Evolutionary conservation across 106 monocot species (phyloP).

Genomic region (Triglochin maritima): DNA sequence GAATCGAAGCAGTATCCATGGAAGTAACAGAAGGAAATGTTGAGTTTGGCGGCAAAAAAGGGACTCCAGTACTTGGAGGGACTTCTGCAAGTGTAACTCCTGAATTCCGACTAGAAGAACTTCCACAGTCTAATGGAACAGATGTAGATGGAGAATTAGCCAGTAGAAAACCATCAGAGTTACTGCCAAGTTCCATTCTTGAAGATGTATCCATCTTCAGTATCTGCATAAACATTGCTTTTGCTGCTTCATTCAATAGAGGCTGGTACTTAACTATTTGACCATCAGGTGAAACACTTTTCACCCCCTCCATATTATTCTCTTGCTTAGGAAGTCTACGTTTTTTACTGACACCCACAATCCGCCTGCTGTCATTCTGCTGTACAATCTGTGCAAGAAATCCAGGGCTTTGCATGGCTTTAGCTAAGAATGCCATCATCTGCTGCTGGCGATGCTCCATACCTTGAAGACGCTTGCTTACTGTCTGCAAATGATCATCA

Average conservation of each 20-base stretch:
- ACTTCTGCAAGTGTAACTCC: slow-evolving; percentile 27
- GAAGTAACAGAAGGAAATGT: slow-evolving; percentile 10
- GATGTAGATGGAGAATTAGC: slow-evolving; percentile 14
- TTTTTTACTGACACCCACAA: slow-evolving; percentile 22
- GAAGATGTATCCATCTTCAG: slow-evolving; percentile 22
- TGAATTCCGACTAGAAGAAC: slow-evolving; percentile 18
- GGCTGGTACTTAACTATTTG: slow-evolving; percentile 43
- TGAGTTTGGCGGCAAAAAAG: slow-evolving; percentile 21
- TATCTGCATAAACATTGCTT: slow-evolving; percentile 36
- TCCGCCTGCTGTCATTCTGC: slow-evolving; percentile 22
- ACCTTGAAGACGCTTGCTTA: slow-evolving; percentile 24
- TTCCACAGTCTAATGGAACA: slow-evolving; percentile 7
- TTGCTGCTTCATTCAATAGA: slow-evolving; percentile 21
- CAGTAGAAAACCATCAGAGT: slow-evolving; percentile 14
- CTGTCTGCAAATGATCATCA: slow-evolving; percentile 18
- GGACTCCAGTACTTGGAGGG: slow-evolving; percentile 9
- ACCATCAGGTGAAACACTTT: slow-evolving; percentile 16
- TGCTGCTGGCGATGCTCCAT: slow-evolving; percentile 53
- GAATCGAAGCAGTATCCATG: slow-evolving; percentile 1
- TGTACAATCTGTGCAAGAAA: slow-evolving; percentile 27
- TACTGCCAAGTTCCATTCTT: slow-evolving; percentile 15
- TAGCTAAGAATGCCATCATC: slow-evolving; percentile 44
- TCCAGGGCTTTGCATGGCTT: slow-evolving; percentile 29
- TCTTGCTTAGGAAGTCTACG: slow-evolving; percentile 23
- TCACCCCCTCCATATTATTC: neutral